phyloP scores from a whole-genome alignment of 148 eudicot species.

The Suaeda aralocaspica region DNA sequence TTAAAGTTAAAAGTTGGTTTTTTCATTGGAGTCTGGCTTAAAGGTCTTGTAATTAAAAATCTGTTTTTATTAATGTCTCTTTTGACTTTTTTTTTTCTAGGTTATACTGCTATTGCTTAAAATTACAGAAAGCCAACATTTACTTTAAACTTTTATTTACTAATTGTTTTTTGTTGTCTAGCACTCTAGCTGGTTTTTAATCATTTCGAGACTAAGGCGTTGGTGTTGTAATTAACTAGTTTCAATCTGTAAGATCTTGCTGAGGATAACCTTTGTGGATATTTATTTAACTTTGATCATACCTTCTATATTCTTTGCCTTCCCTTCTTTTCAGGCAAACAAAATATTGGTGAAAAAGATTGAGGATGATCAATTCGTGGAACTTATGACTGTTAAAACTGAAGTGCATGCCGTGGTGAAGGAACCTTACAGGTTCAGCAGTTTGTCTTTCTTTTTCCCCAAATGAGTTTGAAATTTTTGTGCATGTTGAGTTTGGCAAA shows the following conservation, averaged over 20 bases:
- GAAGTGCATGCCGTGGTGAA: slow-evolving; percentile 72
- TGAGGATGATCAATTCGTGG: slow-evolving; percentile 82
- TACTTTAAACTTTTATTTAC: too few relatives aligned
- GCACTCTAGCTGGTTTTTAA: too few relatives aligned
- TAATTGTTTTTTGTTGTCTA: too few relatives aligned
- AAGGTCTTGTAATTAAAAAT: too few relatives aligned
- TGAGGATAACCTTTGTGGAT: slow-evolving; percentile 1
- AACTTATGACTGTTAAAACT: slow-evolving; percentile 65
- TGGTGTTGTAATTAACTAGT: background rate
- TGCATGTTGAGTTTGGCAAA: background rate
- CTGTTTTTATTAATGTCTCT: too few relatives aligned
- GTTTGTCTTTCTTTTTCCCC: slow-evolving; percentile 12
- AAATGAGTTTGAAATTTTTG: background rate
- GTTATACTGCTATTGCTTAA: too few relatives aligned
- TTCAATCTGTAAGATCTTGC: background rate
- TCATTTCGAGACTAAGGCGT: too few relatives aligned
- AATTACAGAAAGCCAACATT: too few relatives aligned
- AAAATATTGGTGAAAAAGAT: slow-evolving; percentile 80
- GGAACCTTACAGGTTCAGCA: slow-evolving; percentile 94
- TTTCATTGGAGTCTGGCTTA: too few relatives aligned
- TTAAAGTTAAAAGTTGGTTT: too few relatives aligned
- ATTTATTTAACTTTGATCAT: background rate
- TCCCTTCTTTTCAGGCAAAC: slow-evolving; percentile 57
- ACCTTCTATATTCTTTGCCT: slow-evolving; percentile 12
- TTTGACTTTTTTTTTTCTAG: too few relatives aligned